Evolutionary conservation across 2,329 filamentous ascomycete species (phyloP).

Genomic region (Fusarium sp.): DNA sequence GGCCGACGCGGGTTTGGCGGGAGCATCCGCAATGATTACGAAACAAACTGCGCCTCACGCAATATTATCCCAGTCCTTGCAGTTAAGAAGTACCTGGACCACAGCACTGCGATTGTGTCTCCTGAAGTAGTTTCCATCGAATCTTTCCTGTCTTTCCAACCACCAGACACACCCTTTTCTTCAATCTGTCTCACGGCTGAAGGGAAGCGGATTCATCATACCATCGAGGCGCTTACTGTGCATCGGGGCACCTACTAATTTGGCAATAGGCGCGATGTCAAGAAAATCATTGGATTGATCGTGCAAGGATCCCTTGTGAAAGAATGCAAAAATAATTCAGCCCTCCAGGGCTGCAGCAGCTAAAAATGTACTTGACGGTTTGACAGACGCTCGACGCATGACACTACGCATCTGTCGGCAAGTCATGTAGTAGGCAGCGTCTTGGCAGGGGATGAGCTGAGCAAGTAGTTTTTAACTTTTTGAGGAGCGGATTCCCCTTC

Average conservation of each 20-base stretch:
- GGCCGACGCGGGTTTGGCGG: background rate
- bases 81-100: background rate
- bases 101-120: rapidly evolving
- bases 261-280: background rate
- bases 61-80: background rate
- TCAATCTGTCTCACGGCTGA: background rate
- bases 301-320: background rate
- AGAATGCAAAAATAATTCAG: background rate
- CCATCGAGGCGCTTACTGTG: background rate
- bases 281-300: background rate
- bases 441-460: background rate
- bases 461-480: background rate
- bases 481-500: background rate
- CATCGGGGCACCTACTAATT: background rate
- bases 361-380: background rate
- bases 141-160: background rate
- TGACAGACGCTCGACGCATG: background rate
- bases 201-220: background rate
- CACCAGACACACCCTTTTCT: background rate
- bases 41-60: background rate
- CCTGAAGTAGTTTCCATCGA: background rate
- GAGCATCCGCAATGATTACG: conserved; percentile 1
- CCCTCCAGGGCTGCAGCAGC: background rate
- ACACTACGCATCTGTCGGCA: background rate
- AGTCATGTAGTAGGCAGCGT: background rate